These are phyloP conservation scores for Linderina pennispora DNA, from an alignment of 192 early-diverging fungal genomes.

Conservation along the genomic window DNA sequence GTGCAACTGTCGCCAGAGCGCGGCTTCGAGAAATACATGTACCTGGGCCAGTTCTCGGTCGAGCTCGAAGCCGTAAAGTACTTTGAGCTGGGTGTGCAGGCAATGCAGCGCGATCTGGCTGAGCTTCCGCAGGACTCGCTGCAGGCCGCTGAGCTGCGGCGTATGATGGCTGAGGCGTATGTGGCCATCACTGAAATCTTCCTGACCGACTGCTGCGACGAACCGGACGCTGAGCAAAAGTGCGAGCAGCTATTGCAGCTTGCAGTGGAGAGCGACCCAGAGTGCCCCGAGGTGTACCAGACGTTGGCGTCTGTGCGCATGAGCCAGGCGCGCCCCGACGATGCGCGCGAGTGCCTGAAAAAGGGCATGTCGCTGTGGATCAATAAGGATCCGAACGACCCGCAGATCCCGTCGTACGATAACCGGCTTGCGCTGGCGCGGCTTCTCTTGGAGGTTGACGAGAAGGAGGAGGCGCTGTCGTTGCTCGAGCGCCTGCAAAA, in stretches of 20 bases:
- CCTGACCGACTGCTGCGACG: conserved; percentile 97
- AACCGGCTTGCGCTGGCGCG: conserved; percentile 77
- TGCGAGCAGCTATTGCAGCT: conserved; percentile 69
- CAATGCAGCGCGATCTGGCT: conserved; percentile 54
- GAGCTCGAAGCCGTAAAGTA: conserved; percentile 61
- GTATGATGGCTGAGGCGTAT: conserved; percentile 76
- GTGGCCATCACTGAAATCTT: conserved; percentile 97
- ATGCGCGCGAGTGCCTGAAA: conserved; percentile 64
- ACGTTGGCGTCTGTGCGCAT: conserved; percentile 85
- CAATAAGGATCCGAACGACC: conserved; percentile 47
- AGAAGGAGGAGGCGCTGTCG: conserved; percentile 70
- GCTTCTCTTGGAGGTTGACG: conserved; percentile 77
- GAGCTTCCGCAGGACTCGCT: conserved; percentile 15
- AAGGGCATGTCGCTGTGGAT: conserved; percentile 69
- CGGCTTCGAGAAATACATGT: conserved; percentile 79
- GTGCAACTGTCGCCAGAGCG: conserved; percentile 61
- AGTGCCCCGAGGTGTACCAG: conserved; percentile 80
- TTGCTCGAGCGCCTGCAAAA: conserved; percentile 75
- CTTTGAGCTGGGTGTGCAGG: conserved; percentile 65
- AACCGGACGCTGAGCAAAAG: conserved; percentile 78
- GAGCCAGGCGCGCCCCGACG: conserved; percentile 74
- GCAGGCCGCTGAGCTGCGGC: conserved; percentile 41
- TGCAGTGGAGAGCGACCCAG: conserved; percentile 63
- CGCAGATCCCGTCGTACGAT: conserved; percentile 68
- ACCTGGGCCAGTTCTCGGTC: conserved; percentile 70